A percentile compares a stretch with the other conserved stretches of the same genome.
These are phyloP conservation scores for Didymella lethalis DNA, from an alignment of 2,329 filamentous ascomycete species.

Conservation along the genomic window DNA sequence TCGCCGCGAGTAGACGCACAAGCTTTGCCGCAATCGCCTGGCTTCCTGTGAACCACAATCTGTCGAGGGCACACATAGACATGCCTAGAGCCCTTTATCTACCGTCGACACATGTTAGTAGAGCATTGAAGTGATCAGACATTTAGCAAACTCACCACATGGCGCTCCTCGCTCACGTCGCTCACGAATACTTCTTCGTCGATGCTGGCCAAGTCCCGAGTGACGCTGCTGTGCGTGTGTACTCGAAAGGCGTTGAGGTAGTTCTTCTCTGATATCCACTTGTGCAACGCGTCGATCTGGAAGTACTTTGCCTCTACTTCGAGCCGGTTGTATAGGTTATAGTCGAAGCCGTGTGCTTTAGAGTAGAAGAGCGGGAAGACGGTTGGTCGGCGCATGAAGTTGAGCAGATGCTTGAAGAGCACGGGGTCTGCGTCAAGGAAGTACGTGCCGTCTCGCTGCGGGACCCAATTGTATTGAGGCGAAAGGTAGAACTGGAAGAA, in stretches of 20 bases:
- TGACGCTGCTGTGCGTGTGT: neutral
- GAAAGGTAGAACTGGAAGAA: conserved; percentile 19
- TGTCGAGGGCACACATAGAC: too few relatives aligned
- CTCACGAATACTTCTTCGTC: neutral
- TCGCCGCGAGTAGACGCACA: neutral
- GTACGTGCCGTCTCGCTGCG: conserved; percentile 40
- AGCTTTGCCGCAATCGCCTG: too few relatives aligned
- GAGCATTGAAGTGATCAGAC: too few relatives aligned
- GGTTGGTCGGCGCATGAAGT: conserved; percentile 31
- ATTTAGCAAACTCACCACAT: too few relatives aligned
- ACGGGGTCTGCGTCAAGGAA: conserved; percentile 52
- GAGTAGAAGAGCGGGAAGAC: conserved; percentile 48
- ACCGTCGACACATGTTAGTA: too few relatives aligned
- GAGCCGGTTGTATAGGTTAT: conserved; percentile 44
- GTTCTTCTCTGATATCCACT: conserved; percentile 41
- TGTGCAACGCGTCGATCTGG: conserved; percentile 36
- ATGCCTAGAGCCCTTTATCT: too few relatives aligned
- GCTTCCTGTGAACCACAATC: too few relatives aligned
- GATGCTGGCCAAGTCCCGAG: neutral
- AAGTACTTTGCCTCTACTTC: conserved; percentile 49
- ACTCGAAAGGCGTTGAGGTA: conserved; percentile 36
- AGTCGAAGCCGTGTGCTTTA: conserved; percentile 41
- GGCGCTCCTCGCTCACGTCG: neutral
- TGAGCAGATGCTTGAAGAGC: conserved; percentile 41
- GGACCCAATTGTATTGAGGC: conserved; percentile 13